Conservation (phyloP, 345 rosid genomes). For the Citrus mangshanensis region DNA sequence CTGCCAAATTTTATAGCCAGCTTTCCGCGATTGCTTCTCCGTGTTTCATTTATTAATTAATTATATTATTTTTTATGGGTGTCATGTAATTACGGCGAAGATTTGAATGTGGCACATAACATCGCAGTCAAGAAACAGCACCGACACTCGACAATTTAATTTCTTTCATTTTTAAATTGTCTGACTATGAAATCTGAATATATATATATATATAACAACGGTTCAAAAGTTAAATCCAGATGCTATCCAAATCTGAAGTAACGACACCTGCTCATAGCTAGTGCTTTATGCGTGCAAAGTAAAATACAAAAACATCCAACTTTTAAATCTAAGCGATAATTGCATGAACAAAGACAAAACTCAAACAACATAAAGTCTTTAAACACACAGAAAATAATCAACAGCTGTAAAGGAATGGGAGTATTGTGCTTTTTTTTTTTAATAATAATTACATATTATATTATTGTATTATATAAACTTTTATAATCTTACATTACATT, state of each 20-base stretch:
- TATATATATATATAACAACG: background rate
- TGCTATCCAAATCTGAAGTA: too few relatives aligned
- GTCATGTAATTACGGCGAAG: background rate
- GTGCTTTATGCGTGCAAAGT: too few relatives aligned
- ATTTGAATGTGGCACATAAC: background rate
- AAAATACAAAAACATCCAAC: too few relatives aligned
- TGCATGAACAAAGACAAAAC: too few relatives aligned
- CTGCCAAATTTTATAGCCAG: background rate
- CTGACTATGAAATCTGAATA: background rate
- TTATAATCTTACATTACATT: accelerated
- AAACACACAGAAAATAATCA: too few relatives aligned
- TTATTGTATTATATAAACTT: accelerated
- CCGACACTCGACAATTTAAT: conserved; percentile 23
- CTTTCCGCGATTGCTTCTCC: too few relatives aligned
- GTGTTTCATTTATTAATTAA: background rate
- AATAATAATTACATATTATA: too few relatives aligned
- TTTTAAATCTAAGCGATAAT: too few relatives aligned
- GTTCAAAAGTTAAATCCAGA: background rate
- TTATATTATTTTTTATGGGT: background rate
- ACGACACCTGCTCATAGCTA: too few relatives aligned
- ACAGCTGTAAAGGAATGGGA: too few relatives aligned
- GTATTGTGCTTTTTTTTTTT: too few relatives aligned
- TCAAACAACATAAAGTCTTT: too few relatives aligned
- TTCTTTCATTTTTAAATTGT: background rate
- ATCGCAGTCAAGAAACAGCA: conserved; percentile 14